These are phyloP conservation scores for Gonapodya sp. DNA, from an alignment of 192 early-diverging fungal genomes.

Conservation along the genomic window DNA sequence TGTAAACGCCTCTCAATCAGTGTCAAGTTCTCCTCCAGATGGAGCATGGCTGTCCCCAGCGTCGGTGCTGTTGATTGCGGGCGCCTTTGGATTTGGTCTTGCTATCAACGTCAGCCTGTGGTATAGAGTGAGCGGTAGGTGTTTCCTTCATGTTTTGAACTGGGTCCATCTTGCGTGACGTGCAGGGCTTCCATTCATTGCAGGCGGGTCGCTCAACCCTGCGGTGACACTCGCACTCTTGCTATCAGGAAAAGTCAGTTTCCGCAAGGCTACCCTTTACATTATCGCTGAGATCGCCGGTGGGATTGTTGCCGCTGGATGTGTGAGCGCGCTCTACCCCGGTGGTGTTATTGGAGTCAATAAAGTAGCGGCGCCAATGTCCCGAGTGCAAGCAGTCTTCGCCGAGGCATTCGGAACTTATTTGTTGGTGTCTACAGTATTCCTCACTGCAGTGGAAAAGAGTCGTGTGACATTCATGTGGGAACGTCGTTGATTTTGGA, in stretches of 20 bases:
- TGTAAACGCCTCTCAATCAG: neutral
- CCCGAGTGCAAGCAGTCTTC: slow-evolving; percentile 24
- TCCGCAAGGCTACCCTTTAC: slow-evolving; percentile 31
- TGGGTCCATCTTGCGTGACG: no score
- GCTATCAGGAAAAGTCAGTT: slow-evolving; percentile 37
- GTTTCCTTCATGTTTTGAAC: no score
- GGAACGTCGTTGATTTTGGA: slow-evolving; percentile 18
- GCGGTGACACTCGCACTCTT: slow-evolving; percentile 50
- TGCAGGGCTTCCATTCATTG: no score
- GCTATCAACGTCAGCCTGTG: slow-evolving; percentile 31
- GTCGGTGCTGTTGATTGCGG: neutral
- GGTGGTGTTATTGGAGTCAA: slow-evolving; percentile 26
- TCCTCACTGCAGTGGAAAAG: slow-evolving; percentile 35
- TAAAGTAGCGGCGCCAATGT: slow-evolving; percentile 14
- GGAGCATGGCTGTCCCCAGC: neutral
- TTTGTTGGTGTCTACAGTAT: slow-evolving; percentile 26
- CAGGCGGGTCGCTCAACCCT: slow-evolving; percentile 51
- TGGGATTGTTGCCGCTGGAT: slow-evolving; percentile 37
- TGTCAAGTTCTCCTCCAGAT: neutral
- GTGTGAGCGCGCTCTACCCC: slow-evolving; percentile 19
- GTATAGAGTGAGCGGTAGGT: slow-evolving; percentile 40
- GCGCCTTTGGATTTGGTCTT: slow-evolving; percentile 32
- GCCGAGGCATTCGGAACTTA: slow-evolving; percentile 32
- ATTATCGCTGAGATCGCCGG: slow-evolving; percentile 50
- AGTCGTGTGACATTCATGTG: slow-evolving; percentile 23